Conservation (phyloP, 805 yeast species). For the Nematodospora valgi region DNA sequence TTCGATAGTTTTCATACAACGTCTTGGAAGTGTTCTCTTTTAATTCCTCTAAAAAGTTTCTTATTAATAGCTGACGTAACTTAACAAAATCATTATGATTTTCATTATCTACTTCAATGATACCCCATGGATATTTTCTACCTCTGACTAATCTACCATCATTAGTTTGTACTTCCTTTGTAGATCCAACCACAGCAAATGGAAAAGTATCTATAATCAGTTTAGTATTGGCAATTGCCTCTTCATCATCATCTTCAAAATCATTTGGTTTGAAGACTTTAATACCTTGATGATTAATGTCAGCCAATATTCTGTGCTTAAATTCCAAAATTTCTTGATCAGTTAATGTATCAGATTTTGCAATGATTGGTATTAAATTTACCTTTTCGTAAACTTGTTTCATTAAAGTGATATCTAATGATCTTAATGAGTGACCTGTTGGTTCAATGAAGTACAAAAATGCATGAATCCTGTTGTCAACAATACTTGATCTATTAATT, state of each 20-base stretch:
- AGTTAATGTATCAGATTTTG: conserved; percentile 90
- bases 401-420: conserved; percentile 87
- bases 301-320: conserved; percentile 74
- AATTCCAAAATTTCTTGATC: conserved; percentile 78
- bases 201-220: conserved; percentile 75
- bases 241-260: conserved; percentile 83
- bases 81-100: conserved; percentile 88
- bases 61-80: conserved; percentile 81
- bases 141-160: conserved; percentile 87
- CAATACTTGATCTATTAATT: conserved; percentile 64
- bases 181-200: conserved; percentile 92
- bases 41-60: conserved; percentile 90
- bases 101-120: conserved; percentile 84
- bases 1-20: conserved; percentile 86
- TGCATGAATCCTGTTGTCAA: conserved; percentile 89
- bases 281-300: conserved; percentile 71
- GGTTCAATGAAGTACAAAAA: conserved; percentile 94
- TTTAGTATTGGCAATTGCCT: conserved; percentile 61
- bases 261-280: conserved; percentile 69
- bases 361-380: conserved; percentile 90
- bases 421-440: conserved; percentile 88
- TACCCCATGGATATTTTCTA: conserved; percentile 88
- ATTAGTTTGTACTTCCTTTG: conserved; percentile 57
- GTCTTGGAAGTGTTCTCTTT: conserved; percentile 75
- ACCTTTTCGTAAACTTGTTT: conserved; percentile 85